These are phyloP conservation scores for Schwanniomyces polymorphus DNA, from an alignment of 805 yeast species.

Conservation along the genomic window DNA sequence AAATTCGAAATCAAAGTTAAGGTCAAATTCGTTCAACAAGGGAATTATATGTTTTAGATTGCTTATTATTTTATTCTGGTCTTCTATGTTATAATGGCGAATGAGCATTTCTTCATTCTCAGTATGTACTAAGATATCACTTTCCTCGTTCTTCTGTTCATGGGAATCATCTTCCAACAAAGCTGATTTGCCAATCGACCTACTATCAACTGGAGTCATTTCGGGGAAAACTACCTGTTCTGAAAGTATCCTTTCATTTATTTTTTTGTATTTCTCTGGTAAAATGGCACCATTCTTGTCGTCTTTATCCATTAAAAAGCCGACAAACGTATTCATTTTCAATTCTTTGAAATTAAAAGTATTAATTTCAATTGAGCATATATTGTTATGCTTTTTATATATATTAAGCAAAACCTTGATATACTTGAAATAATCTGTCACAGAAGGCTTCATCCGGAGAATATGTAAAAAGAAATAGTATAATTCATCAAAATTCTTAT, in stretches of 20 bases:
- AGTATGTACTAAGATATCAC: background rate
- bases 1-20: slow-evolving; percentile 21
- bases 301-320: slow-evolving; percentile 16
- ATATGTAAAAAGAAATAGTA: slow-evolving; percentile 23
- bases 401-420: slow-evolving; percentile 19
- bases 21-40: slow-evolving; percentile 23
- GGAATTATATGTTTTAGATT: slow-evolving; percentile 20
- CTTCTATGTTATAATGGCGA: slow-evolving; percentile 10
- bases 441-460: slow-evolving; percentile 12
- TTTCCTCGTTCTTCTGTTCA: background rate
- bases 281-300: slow-evolving; percentile 10
- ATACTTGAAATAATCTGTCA: slow-evolving; percentile 14
- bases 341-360: slow-evolving; percentile 14
- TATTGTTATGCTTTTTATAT: slow-evolving; percentile 16
- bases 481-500: slow-evolving; percentile 15
- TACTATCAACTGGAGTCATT: background rate
- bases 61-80: slow-evolving; percentile 12
- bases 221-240: slow-evolving; percentile 19
- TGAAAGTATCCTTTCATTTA: slow-evolving; percentile 12
- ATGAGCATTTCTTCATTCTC: background rate
- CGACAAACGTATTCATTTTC: slow-evolving; percentile 15
- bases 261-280: slow-evolving; percentile 11
- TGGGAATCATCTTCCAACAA: background rate
- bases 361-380: slow-evolving; percentile 19
- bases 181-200: background rate